Conservation (phyloP, 2,329 filamentous ascomycete species). For the Hypoxylon sp. region DNA sequence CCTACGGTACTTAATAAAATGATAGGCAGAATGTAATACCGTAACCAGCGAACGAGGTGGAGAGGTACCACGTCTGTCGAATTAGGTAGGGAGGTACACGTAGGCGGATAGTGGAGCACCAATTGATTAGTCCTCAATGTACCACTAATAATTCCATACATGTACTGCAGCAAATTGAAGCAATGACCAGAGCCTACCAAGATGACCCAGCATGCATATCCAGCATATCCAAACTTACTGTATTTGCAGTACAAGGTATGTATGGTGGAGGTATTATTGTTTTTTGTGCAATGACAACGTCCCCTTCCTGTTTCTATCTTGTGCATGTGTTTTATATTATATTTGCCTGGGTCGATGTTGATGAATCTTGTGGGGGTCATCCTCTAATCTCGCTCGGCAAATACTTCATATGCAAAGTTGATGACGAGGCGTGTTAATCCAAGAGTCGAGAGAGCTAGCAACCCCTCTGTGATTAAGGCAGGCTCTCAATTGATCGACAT, state of each 20-base stretch:
- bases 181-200: conserved; percentile 2
- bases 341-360: conserved; percentile 25
- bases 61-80: conserved; percentile 38
- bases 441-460: conserved; percentile 24
- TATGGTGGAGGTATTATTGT: conserved; percentile 15
- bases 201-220: conserved; percentile 18
- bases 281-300: conserved; percentile 8
- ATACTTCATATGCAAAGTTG: conserved; percentile 27
- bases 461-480: conserved; percentile 18
- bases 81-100: conserved; percentile 42
- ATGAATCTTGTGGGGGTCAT: conserved; percentile 39
- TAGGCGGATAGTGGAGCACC: conserved; percentile 40
- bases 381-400: conserved; percentile 45
- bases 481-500: conserved; percentile 25
- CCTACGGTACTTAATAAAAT: conserved; percentile 7
- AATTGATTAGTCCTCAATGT: conserved; percentile 33
- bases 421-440: conserved; percentile 30
- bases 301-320: conserved; percentile 31
- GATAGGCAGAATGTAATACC: conserved; percentile 32
- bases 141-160: neutral
- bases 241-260: conserved; percentile 11
- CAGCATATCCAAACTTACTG: conserved; percentile 35
- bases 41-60: conserved; percentile 26
- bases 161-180: conserved; percentile 13
- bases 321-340: conserved; percentile 23